phyloP scores from a whole-genome alignment of 345 rosid species.

The Gossypium anomalum region DNA sequence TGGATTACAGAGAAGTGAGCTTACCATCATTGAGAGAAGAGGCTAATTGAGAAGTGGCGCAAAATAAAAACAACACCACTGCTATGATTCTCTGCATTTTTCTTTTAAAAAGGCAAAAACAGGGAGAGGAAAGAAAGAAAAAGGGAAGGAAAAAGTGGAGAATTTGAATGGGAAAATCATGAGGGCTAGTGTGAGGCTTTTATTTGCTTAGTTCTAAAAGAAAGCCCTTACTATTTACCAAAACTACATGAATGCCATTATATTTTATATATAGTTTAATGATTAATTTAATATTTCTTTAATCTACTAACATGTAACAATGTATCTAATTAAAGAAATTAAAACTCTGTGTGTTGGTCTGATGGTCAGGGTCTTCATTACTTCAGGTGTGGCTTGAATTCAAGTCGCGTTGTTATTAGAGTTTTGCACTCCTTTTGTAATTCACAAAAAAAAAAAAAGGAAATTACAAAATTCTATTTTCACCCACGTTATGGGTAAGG shows the following conservation, averaged over 20 bases:
- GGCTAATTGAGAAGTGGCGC: slow-evolving; percentile 27
- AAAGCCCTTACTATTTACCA: slow-evolving; percentile 25
- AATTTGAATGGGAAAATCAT: neutral
- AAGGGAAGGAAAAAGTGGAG: neutral
- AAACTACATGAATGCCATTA: slow-evolving; percentile 36
- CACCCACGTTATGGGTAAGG: too few species aligned
- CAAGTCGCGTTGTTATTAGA: too few species aligned
- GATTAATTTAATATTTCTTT: too few species aligned
- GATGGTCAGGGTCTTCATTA: too few species aligned
- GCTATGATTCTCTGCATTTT: slow-evolving; percentile 37
- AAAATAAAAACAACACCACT: slow-evolving; percentile 33
- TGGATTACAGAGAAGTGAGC: neutral
- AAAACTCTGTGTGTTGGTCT: too few species aligned
- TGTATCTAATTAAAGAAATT: too few species aligned
- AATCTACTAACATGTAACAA: too few species aligned
- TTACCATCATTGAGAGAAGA: slow-evolving; percentile 40
- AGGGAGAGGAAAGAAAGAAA: neutral
- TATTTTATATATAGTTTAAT: too few species aligned
- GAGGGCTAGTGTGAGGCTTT: slow-evolving; percentile 13
- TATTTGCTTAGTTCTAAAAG: slow-evolving; percentile 24
- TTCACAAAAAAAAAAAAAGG: too few species aligned
- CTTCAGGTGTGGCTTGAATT: too few species aligned
- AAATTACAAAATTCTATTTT: too few species aligned
- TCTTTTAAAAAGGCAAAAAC: neutral
- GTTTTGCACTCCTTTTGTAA: too few species aligned